Conservation (phyloP, 306 rosid species). For the Carpinus fangiana region DNA sequence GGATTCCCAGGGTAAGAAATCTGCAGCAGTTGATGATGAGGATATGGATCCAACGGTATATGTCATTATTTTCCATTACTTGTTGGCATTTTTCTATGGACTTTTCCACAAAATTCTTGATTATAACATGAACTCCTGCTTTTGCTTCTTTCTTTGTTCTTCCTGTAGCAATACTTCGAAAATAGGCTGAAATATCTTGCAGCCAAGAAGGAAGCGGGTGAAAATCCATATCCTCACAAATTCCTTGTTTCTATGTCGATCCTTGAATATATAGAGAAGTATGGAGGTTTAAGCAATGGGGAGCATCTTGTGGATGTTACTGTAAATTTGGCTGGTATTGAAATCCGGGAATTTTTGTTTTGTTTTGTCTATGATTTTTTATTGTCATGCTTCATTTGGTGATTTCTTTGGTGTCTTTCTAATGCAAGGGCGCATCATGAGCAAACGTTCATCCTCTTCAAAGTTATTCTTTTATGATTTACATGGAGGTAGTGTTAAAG, state of each 20-base stretch:
- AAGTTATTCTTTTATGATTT: slow-evolving; percentile 80
- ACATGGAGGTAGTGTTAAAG: slow-evolving; percentile 60
- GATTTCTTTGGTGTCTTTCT: neutral
- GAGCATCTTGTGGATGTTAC: slow-evolving; percentile 71
- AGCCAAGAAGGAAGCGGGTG: slow-evolving; percentile 49
- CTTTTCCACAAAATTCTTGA: neutral
- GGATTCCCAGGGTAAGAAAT: slow-evolving; percentile 50
- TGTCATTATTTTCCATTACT: neutral
- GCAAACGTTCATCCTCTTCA: slow-evolving; percentile 69
- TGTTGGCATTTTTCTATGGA: neutral
- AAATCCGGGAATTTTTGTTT: neutral
- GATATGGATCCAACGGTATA: slow-evolving; percentile 92
- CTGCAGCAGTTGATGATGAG: slow-evolving; percentile 63
- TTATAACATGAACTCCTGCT: neutral
- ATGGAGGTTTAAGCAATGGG: slow-evolving; percentile 52
- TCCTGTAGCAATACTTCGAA: slow-evolving; percentile 75
- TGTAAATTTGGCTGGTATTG: slow-evolving; percentile 70
- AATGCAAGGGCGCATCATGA: slow-evolving; percentile 52
- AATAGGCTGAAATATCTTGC: slow-evolving; percentile 76
- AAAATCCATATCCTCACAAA: slow-evolving; percentile 82
- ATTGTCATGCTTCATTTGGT: neutral
- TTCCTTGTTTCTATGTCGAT: slow-evolving; percentile 64
- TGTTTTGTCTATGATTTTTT: neutral
- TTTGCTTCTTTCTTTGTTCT: slow-evolving; percentile 17
- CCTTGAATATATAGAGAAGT: slow-evolving; percentile 46